Percentiles rank a stretch among this genome's conserved stretches.
These are phyloP conservation scores for Diaporthe destruens DNA, from an alignment of 2,329 filamentous ascomycete genomes.

Conservation along the genomic window DNA sequence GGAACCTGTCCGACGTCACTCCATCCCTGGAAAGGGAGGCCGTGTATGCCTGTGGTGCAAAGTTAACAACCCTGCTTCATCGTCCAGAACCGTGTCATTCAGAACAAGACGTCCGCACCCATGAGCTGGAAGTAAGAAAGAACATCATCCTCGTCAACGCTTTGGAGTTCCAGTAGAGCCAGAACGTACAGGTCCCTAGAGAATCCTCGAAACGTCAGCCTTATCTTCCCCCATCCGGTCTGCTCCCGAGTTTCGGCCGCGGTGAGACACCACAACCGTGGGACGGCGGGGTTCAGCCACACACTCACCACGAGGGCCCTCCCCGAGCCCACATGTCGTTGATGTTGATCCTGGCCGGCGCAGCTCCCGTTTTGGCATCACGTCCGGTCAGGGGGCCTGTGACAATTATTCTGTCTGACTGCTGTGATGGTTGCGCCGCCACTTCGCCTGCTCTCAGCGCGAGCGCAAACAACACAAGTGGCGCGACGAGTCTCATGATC, in stretches of 20 bases:
- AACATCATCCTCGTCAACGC: constrained; percentile 54
- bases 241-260: not conserved
- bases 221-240: too few species aligned
- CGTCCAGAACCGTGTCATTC: not conserved
- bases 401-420: constrained; percentile 44
- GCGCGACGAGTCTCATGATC: constrained; percentile 19
- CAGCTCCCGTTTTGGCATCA: constrained; percentile 52
- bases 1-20: constrained; percentile 52
- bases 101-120: constrained; percentile 51
- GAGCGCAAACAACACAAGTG: not conserved
- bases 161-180: constrained; percentile 59
- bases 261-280: constrained; percentile 17
- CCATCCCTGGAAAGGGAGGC: constrained; percentile 50
- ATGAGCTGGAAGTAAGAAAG: constrained; percentile 64
- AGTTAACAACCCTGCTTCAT: constrained; percentile 28
- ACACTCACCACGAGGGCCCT: constrained; percentile 59
- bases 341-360: constrained; percentile 62
- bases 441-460: constrained; percentile 3
- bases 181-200: constrained; percentile 64
- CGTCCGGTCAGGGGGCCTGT: constrained; percentile 55
- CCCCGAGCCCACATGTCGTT: constrained; percentile 57
- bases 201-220: constrained; percentile 23
- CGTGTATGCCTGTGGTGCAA: constrained; percentile 49
- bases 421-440: constrained; percentile 28
- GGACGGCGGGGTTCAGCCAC: constrained; percentile 4